Percentiles rank a stretch among this genome's conserved stretches.
Evolutionary conservation across 805 yeast genomes (phyloP).

Genomic region (Pichia exigua): DNA sequence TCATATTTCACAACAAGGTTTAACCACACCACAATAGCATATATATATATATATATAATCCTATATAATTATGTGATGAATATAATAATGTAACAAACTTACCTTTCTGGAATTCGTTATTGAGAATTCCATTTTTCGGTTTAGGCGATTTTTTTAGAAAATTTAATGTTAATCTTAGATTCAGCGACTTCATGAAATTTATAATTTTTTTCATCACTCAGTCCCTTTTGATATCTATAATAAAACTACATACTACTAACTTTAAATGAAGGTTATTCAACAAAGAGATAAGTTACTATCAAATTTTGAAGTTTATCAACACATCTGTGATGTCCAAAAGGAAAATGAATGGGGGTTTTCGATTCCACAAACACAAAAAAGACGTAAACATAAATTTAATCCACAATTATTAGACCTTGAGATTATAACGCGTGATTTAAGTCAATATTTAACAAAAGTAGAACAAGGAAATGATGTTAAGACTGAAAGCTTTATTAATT

Average conservation of each 20-base stretch:
- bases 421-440: constrained; percentile 39
- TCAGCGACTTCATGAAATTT: background rate
- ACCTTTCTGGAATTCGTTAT: background rate
- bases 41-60: background rate
- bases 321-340: constrained; percentile 40
- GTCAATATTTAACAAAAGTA: constrained; percentile 33
- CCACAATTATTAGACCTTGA: constrained; percentile 40
- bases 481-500: constrained; percentile 25
- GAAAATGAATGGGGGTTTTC: constrained; percentile 41
- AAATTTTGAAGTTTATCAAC: constrained; percentile 56
- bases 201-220: background rate
- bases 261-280: constrained; percentile 33
- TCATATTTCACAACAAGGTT: background rate
- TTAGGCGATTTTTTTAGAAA: background rate
- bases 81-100: background rate
- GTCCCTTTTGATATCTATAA: background rate
- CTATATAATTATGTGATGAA: background rate
- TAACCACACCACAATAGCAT: background rate
- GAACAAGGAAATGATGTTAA: constrained; percentile 25
- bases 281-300: constrained; percentile 53
- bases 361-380: constrained; percentile 15
- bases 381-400: constrained; percentile 25
- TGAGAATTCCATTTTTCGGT: background rate
- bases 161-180: background rate
- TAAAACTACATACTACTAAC: background rate